These are phyloP conservation scores for Fusarium mundagurra DNA, from an alignment of 2,329 filamentous ascomycete species.

Conservation along the genomic window DNA sequence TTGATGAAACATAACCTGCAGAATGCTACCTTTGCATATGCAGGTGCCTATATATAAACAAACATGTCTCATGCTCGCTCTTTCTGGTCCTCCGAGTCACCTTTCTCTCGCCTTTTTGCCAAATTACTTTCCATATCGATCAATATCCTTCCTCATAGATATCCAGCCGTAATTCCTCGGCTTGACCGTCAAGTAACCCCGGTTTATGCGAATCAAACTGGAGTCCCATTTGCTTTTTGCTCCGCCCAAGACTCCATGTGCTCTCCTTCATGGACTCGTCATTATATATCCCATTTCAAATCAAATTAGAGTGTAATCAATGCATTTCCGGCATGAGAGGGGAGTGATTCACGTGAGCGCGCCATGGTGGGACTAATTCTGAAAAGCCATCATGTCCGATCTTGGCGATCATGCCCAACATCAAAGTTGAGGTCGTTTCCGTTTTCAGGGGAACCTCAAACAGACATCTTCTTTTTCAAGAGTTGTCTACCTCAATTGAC, in stretches of 20 bases:
- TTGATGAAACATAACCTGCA: constrained; percentile 23
- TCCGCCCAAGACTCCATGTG: constrained; percentile 36
- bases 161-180: constrained; percentile 8
- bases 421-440: constrained; percentile 16
- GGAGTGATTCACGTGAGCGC: constrained; percentile 15
- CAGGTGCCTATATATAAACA: constrained; percentile 22
- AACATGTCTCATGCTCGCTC: constrained; percentile 26
- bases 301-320: constrained; percentile 24
- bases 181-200: constrained; percentile 30
- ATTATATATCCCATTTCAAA: constrained; percentile 28
- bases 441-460: constrained; percentile 27
- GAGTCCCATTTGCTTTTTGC: constrained; percentile 31
- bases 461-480: constrained; percentile 10
- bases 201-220: constrained; percentile 26
- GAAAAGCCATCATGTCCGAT: constrained; percentile 5
- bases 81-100: constrained; percentile 18
- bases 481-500: constrained; percentile 20
- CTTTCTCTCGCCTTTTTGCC: constrained; percentile 31
- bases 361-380: not conserved
- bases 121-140: constrained; percentile 5
- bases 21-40: constrained; percentile 18
- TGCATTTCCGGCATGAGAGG: constrained; percentile 19
- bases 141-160: not conserved
- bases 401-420: not conserved
- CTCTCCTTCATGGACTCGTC: constrained; percentile 40